phyloP scores from a whole-genome alignment of 2,329 filamentous ascomycete genomes.

The Colletotrichum noveboracense region DNA sequence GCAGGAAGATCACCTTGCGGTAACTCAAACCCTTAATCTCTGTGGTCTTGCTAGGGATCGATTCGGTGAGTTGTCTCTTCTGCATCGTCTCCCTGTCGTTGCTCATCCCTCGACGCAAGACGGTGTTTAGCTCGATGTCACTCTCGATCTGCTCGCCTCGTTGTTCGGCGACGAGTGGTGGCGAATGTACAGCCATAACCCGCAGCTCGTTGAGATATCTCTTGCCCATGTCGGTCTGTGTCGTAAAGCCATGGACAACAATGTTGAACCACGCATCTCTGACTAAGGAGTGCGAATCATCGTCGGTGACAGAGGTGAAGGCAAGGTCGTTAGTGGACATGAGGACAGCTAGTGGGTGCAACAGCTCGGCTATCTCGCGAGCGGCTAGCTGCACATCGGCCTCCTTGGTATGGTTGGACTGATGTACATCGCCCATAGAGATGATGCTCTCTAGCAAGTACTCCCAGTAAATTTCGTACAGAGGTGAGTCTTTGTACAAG shows the following conservation, averaged over 20 bases:
- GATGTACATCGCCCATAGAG: conserved; percentile 85
- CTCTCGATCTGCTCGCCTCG: conserved; percentile 90
- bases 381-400: conserved; percentile 83
- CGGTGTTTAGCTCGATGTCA: conserved; percentile 95
- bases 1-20: conserved; percentile 89
- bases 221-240: conserved; percentile 74
- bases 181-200: conserved; percentile 84
- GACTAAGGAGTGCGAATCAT: conserved; percentile 75
- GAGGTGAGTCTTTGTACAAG: conserved; percentile 70
- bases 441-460: conserved; percentile 87
- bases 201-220: conserved; percentile 79
- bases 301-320: conserved; percentile 56
- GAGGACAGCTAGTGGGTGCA: conserved; percentile 86
- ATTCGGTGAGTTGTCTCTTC: conserved; percentile 76
- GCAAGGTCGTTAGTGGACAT: conserved; percentile 71
- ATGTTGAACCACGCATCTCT: conserved; percentile 99
- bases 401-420: conserved; percentile 74
- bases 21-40: conserved; percentile 87
- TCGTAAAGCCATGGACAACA: conserved; percentile 87
- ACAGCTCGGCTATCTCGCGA: conserved; percentile 84
- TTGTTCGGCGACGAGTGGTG: conserved; percentile 86
- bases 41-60: conserved; percentile 76
- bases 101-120: conserved; percentile 85
- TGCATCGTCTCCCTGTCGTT: conserved; percentile 79
- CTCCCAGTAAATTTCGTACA: conserved; percentile 84